Conservation (phyloP, 768 basidiomycete genomes). For the Mycena pura region DNA sequence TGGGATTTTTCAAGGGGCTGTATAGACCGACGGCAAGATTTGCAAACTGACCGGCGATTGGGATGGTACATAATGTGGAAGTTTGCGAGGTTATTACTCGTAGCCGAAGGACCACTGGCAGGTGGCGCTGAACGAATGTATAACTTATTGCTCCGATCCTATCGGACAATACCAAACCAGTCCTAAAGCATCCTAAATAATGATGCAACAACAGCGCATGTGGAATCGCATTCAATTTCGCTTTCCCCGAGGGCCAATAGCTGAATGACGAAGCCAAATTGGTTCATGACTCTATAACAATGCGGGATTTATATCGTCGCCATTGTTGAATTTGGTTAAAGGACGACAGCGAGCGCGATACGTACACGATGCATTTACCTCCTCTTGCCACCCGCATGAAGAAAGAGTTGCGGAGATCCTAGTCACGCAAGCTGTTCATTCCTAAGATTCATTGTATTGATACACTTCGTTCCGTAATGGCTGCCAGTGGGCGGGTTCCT, state of each 20-base stretch:
- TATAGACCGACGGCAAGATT: no score
- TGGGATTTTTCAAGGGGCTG: no score
- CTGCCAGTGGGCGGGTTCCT: conserved; percentile 18
- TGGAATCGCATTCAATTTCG: conserved; percentile 8
- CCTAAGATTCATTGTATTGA: conserved; percentile 11
- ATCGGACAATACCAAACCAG: conserved; percentile 11
- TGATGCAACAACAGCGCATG: conserved; percentile 10
- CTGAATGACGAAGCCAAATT: conserved; percentile 4
- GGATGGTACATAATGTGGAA: no score
- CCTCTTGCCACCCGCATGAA: conserved; percentile 4
- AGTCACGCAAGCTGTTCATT: conserved; percentile 8
- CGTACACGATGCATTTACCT: conserved; percentile 2
- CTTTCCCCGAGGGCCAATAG: conserved; percentile 11
- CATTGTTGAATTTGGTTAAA: conserved; percentile 10
- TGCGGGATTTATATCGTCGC: conserved; percentile 11
- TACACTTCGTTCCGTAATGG: conserved; percentile 10
- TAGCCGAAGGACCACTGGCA: no score
- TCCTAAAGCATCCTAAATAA: conserved; percentile 7
- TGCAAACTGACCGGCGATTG: no score
- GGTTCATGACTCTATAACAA: conserved; percentile 5
- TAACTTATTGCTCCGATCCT: conserved; percentile 8
- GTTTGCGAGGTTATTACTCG: conserved; percentile 13
- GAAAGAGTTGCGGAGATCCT: conserved; percentile 2
- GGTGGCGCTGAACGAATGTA: conserved; percentile 6
- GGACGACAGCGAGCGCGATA: conserved; percentile 4